These are phyloP conservation scores for Plasmodium billcollinsi DNA, from an alignment of 169 alveolate species.

Conservation along the genomic window DNA sequence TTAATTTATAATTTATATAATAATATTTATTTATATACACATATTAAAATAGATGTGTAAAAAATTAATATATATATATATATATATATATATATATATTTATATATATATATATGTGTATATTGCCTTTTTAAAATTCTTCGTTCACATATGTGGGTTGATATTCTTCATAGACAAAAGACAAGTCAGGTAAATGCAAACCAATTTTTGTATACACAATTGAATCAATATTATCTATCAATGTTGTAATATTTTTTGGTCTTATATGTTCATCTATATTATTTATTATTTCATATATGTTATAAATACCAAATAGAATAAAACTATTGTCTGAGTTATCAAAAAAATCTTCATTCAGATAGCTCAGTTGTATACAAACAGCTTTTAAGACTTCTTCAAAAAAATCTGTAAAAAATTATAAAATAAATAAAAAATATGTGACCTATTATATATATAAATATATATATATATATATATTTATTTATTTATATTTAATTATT, in stretches of 20 bases:
- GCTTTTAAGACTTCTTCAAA: conserved; percentile 61
- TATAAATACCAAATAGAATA: conserved; percentile 73
- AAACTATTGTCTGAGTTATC: conserved; percentile 74
- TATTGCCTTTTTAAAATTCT: neutral
- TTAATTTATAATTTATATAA: too few species aligned
- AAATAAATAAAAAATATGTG: neutral
- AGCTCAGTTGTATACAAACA: conserved; percentile 29
- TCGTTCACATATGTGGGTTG: conserved; percentile 77
- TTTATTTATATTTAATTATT: neutral
- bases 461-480: conserved; percentile 7
- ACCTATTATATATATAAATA: neutral
- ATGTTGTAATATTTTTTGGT: conserved; percentile 4
- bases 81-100: neutral
- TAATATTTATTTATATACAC: too few species aligned
- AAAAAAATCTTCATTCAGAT: conserved; percentile 75
- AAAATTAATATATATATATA: neutral
- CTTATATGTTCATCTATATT: conserved; percentile 8
- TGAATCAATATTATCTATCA: conserved; percentile 58
- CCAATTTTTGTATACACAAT: conserved; percentile 64
- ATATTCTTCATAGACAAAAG: conserved; percentile 72
- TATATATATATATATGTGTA: too few species aligned
- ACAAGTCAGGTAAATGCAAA: conserved; percentile 70
- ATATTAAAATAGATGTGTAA: too few species aligned
- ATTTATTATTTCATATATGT: conserved; percentile 67
- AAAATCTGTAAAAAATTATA: conserved; percentile 36